These are phyloP conservation scores for Starmerella lactis-condensi DNA, from an alignment of 805 yeast genomes.

Conservation along the genomic window DNA sequence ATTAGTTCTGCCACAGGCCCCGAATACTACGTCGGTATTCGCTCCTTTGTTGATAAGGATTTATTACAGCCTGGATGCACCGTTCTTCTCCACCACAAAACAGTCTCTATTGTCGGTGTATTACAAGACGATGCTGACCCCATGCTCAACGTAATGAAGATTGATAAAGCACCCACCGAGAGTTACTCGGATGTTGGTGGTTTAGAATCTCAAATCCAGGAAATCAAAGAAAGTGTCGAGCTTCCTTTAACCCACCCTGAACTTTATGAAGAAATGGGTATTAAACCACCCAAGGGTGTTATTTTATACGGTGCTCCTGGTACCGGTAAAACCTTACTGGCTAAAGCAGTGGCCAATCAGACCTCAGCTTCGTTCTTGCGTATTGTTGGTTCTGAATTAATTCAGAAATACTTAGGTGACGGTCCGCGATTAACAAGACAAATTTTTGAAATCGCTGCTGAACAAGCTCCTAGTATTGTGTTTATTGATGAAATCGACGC, in stretches of 20 bases:
- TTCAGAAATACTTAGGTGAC: slow-evolving; percentile 93
- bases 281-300: slow-evolving; percentile 96
- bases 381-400: slow-evolving; percentile 91
- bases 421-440: slow-evolving; percentile 92
- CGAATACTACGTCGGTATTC: slow-evolving; percentile 86
- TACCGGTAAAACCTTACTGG: slow-evolving; percentile 87
- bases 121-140: slow-evolving; percentile 96
- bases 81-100: slow-evolving; percentile 83
- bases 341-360: slow-evolving; percentile 96
- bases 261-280: slow-evolving; percentile 94
- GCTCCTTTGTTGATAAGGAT: slow-evolving; percentile 94
- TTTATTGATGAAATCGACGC: slow-evolving; percentile 98
- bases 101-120: slow-evolving; percentile 95
- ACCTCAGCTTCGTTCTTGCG: slow-evolving; percentile 90
- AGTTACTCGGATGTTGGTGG: slow-evolving; percentile 96
- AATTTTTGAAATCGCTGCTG: slow-evolving; percentile 89
- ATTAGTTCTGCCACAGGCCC: slow-evolving; percentile 92
- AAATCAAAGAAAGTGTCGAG: slow-evolving; percentile 92
- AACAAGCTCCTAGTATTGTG: slow-evolving; percentile 94
- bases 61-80: slow-evolving; percentile 93
- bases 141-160: slow-evolving; percentile 91
- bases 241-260: slow-evolving; percentile 93
- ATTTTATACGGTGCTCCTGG: slow-evolving; percentile 96
- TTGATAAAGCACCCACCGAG: slow-evolving; percentile 94
- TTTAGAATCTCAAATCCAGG: slow-evolving; percentile 85